Base-by-base conservation (phyloP, 805 yeast species). In the Yarrowia keelungensis region DNA sequence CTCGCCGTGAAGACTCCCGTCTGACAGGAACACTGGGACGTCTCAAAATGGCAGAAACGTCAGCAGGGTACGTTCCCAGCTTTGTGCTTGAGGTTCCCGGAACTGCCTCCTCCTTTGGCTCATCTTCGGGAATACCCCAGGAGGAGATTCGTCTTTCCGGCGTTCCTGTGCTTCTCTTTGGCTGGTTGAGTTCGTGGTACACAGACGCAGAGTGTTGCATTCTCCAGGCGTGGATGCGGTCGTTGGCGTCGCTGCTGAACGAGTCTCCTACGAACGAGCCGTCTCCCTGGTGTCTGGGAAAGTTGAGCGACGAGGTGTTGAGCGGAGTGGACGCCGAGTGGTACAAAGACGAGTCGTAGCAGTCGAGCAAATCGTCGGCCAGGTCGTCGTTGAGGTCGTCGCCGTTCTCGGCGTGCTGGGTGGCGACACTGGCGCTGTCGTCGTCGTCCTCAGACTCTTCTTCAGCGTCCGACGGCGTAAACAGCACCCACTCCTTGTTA, bases 141-240 rank as follows among this genome's bases (percentile, higher is more conserved):
- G 67, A 62, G 32, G 67, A 62, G 22, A 62, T 62, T n/a, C 56
- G 56, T 11, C 65, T 32, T 15, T 64, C 70, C 10, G 69, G 64
- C 11, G 62, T 62, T 5, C 42, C 38, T 11, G 67, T 14, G 7
- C 47, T n/a, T 22, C 54, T 26, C 68, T 73, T 74, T 5, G 76
- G 69, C 38, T 72, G 70, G 67, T 72, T 74, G 43, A 76, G 71
- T 69, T 77, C 78, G 47, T 73, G 73, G 53, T 72, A 67, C 12
- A 77, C 72, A 9, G 74, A 74, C 67, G 75, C 74, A 14, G 79
- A 75, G 72, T 80, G 82, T 69, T 78, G 80, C 22, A 79, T 70
- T 32, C 82, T 70, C 83, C 83, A 80, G 19, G 79, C 79, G 71
- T 79, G 79, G 49, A 80, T 75, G 16, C 82, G 75, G 22, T 78